Evolutionary conservation across 1,284 basidiomycete species (phyloP), one percentile per base, ranked within the genome.

Genomic region (Sphagnurus paluster): DNA sequence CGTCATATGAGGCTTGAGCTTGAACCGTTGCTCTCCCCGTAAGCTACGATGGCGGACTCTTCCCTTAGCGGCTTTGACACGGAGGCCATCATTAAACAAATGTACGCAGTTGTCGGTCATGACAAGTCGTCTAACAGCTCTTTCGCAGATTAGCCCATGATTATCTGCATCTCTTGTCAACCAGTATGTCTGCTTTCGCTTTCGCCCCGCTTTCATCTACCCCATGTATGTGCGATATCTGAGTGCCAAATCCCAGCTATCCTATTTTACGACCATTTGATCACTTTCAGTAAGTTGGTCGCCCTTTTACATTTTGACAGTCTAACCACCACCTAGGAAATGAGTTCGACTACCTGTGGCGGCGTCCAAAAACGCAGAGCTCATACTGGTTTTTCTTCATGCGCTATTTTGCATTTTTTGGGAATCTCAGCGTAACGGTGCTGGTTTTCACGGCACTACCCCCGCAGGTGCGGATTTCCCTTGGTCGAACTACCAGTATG

Each of bases 341-440:
- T 30, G 75, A 77, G 56, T 49, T 74, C 17, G 55, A 63, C 6
- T 66, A 64, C 41, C 52, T 76, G 4, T 76, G 75, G 75, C 56
- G 53, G 41, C 61, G 65, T 28, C 63, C 60, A 3, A 68, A 68
- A 41, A 62, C 60, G 1, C 48, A 52, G 10, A 68, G 72, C 42
- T 61, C 70, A 1, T 63, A 66, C 36, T 66, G 66, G 53, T 76
- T 76, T 54, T 65, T 75, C 36, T 24, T 71, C 19, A 73, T 72
- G 45, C 71, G 75, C 5, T 76, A 76, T 46, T 49, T 69, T 21
- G 61, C 69, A 3, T 65, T 73, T 44, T 58, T 71, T 33, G 66
- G 64, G 26, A 69, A 70, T 45, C 55, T 71, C 9, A 57, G 45
- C 2, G 63, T 69, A 21, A 55, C 61, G 3, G 42, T 64, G n/a